Evolutionary conservation across 176 grass and related monocot genomes (phyloP).

Genomic region (Zea mays): Zm-B73-REFERENCE-NAM-5.0 NC_050098.1:182787001-182787500

Average conservation of each 20-base stretch:
- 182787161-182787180: slow-evolving; percentile 30
- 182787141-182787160: slow-evolving; percentile 11
- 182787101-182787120: background rate
- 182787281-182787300: slow-evolving; percentile 11
- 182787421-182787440: slow-evolving; percentile 31
- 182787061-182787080: slow-evolving; percentile 31
- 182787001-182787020: background rate
- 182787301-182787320: slow-evolving; percentile 25
- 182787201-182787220: slow-evolving; percentile 22
- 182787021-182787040: slow-evolving; percentile 16
- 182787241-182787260: slow-evolving; percentile 10
- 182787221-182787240: slow-evolving; percentile 3
- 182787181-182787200: slow-evolving; percentile 22
- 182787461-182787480: background rate
- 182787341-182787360: background rate
- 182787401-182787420: slow-evolving; percentile 32
- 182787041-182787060: slow-evolving; percentile 22
- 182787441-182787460: background rate
- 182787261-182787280: slow-evolving; percentile 18
- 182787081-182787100: slow-evolving; percentile 3
- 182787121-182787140: slow-evolving; percentile 1
- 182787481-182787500: slow-evolving; percentile 11
- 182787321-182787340: slow-evolving; percentile 18
- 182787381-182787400: slow-evolving; percentile 21
- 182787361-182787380: slow-evolving; percentile 22